phyloP scores from a whole-genome alignment of 768 basidiomycete genomes.

The Termitomyces sp. region DNA sequence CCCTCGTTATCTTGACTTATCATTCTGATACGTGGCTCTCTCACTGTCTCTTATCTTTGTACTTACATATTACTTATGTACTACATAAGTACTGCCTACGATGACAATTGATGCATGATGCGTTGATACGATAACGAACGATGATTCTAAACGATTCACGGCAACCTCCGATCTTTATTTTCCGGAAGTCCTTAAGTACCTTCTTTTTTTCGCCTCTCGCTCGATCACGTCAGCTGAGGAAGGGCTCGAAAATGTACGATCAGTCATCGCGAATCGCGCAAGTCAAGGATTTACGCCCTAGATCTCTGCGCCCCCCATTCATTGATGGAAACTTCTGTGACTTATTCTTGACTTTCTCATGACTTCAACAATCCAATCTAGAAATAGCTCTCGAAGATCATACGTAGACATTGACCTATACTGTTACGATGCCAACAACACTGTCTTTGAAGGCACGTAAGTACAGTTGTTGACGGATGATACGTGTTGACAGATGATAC shows the following conservation, averaged over 20 bases:
- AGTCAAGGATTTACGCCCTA: not conserved
- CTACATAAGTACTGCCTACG: not conserved
- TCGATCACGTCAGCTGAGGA: constrained; percentile 1
- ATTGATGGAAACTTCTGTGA: not conserved
- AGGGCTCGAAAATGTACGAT: not conserved
- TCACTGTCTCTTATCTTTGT: not conserved
- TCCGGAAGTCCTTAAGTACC: too few relatives aligned
- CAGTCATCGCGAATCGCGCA: not conserved
- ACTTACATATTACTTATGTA: not conserved
- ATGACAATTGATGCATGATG: not conserved
- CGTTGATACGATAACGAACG: not conserved
- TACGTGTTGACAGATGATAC: not conserved
- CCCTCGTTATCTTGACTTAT: not conserved
- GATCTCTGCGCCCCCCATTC: too few relatives aligned
- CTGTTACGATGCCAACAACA: not conserved
- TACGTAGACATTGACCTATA: not conserved
- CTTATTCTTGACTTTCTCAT: too few relatives aligned
- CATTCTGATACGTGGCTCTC: not conserved
- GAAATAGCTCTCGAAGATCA: not conserved
- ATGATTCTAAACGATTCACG: not conserved
- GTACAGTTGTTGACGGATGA: not conserved
- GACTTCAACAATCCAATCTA: not conserved
- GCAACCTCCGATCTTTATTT: too few relatives aligned
- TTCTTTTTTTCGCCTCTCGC: not conserved
- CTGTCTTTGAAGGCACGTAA: not conserved